Percentiles rank a stretch among this genome's conserved stretches.
phyloP scores from a whole-genome alignment of 768 basidiomycete genomes.

The Thelephora ganbajun region DNA sequence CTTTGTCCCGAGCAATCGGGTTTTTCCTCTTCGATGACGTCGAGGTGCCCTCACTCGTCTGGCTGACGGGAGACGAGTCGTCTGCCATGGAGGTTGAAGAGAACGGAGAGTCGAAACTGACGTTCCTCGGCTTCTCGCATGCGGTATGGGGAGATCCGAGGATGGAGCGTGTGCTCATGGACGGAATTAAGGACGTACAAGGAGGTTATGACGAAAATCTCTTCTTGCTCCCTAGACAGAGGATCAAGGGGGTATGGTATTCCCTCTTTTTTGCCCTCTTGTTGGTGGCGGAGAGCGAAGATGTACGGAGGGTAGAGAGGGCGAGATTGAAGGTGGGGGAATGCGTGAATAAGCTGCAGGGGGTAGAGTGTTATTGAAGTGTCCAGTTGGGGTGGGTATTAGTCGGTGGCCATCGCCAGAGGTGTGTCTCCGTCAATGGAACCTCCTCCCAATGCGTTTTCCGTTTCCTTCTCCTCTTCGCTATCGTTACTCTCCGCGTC shows the following conservation, averaged over 20 bases:
- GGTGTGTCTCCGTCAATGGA: background rate
- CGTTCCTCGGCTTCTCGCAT: conserved; percentile 26
- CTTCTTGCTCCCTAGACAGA: conserved; percentile 48
- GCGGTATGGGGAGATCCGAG: conserved; percentile 71
- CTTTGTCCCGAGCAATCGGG: conserved; percentile 57
- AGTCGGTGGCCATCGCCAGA: background rate
- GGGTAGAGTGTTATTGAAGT: conserved; percentile 33
- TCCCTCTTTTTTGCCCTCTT: conserved; percentile 47
- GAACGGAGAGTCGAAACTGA: conserved; percentile 24
- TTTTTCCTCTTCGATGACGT: conserved; percentile 69
- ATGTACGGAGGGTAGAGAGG: conserved; percentile 18
- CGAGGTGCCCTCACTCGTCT: conserved; percentile 53
- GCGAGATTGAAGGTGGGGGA: conserved; percentile 21
- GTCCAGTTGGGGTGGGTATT: background rate
- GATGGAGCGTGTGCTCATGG: conserved; percentile 50
- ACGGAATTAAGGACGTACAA: conserved; percentile 33
- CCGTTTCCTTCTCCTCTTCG: conserved; percentile 19
- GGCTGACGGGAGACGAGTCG: conserved; percentile 37
- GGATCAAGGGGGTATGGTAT: conserved; percentile 70
- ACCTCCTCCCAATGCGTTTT: conserved; percentile 13
- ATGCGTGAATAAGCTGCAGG: conserved; percentile 27
- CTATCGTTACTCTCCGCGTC: conserved; percentile 16
- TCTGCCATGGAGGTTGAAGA: conserved; percentile 9
- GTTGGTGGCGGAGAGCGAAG: conserved; percentile 33
- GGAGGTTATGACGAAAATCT: conserved; percentile 50